phyloP scores from a whole-genome alignment of 768 basidiomycete genomes.

The Podaxis sp. region DNA sequence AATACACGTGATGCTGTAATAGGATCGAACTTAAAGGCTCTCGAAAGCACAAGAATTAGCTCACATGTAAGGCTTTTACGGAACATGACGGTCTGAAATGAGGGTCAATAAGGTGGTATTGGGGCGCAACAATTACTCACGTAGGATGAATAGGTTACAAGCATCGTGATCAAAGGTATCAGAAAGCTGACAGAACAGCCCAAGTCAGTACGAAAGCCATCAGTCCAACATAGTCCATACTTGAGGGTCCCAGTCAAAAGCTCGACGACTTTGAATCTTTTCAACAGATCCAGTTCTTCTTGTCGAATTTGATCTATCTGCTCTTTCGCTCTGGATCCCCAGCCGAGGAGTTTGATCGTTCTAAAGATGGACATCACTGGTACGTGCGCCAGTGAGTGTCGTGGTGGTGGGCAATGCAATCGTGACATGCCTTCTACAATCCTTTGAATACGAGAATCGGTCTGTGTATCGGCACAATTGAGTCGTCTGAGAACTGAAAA shows the following conservation, averaged over 20 bases:
- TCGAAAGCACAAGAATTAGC: background rate
- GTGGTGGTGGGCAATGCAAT: background rate
- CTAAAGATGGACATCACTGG: slow-evolving; percentile 32
- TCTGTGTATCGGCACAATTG: slow-evolving; percentile 17
- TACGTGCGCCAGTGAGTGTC: background rate
- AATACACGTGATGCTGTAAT: background rate
- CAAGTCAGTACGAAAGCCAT: too few relatives aligned
- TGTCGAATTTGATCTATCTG: slow-evolving; percentile 58
- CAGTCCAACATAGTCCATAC: background rate
- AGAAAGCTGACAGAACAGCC: slow-evolving; percentile 39
- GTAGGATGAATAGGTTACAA: slow-evolving; percentile 62
- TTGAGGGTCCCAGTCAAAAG: slow-evolving; percentile 28
- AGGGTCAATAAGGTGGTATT: background rate
- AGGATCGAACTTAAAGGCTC: background rate
- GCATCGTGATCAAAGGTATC: slow-evolving; percentile 66
- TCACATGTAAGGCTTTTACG: slow-evolving; percentile 34
- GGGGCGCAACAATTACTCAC: slow-evolving; percentile 7
- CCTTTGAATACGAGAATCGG: slow-evolving; percentile 58
- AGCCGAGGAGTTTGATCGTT: slow-evolving; percentile 73
- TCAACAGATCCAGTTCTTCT: slow-evolving; percentile 38
- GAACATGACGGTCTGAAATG: slow-evolving; percentile 33
- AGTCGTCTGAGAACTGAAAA: background rate
- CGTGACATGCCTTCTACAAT: slow-evolving; percentile 54
- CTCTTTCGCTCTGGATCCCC: slow-evolving; percentile 57
- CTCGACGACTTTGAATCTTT: slow-evolving; percentile 52